Evolutionary conservation across 2,329 filamentous ascomycete genomes (phyloP).

Genomic region (Dothideomycetes sp.): DNA sequence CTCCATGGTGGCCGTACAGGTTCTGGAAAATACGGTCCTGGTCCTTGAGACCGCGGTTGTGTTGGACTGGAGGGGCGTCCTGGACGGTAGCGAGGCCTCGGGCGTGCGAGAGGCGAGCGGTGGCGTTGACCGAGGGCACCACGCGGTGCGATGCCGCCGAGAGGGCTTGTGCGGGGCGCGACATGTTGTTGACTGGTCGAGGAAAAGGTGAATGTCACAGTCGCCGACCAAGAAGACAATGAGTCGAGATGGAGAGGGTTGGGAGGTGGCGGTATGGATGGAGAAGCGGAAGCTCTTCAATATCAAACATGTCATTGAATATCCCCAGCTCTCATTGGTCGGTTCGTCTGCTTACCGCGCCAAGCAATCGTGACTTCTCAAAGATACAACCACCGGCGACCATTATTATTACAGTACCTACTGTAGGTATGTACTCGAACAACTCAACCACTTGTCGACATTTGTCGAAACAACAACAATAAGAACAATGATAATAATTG

Average conservation of each 20-base stretch:
- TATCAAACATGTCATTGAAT: no score
- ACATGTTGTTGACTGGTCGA: conserved; percentile 6
- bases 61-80: conserved; percentile 47
- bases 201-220: conserved; percentile 3
- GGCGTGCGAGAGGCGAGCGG: conserved; percentile 32
- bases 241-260: neutral
- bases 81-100: conserved; percentile 59
- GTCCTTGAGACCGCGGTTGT: conserved; percentile 81
- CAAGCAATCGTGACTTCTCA: no score
- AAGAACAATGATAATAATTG: no score
- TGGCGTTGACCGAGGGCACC: conserved; percentile 31
- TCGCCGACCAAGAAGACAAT: conserved; percentile 7
- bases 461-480: no score
- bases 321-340: no score
- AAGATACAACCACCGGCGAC: no score
- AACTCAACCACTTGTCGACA: no score
- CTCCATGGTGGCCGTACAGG: conserved; percentile 84
- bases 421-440: no score
- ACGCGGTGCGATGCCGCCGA: conserved; percentile 32
- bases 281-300: no score
- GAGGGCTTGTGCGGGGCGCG: conserved; percentile 22
- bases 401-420: no score
- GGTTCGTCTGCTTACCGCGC: no score
- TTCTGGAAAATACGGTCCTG: conserved; percentile 99
- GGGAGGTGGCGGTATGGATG: conserved; percentile 4